Percentiles rank a stretch among this genome's conserved stretches.
phyloP scores from a whole-genome alignment of 805 yeast genomes.

The Pichia nakasei region DNA sequence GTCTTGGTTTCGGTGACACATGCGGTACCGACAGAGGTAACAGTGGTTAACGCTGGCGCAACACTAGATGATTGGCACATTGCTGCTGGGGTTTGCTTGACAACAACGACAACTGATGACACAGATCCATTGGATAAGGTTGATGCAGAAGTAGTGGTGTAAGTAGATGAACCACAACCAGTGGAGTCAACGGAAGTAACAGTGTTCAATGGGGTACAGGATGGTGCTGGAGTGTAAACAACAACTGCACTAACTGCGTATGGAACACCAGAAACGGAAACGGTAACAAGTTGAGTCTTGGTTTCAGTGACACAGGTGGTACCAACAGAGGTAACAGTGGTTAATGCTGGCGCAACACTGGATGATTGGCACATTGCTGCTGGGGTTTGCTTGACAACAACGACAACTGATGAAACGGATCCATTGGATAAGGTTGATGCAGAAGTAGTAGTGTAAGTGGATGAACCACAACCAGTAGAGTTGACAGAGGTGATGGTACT shows the following conservation, averaged over 20 bases:
- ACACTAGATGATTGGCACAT: background rate
- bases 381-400: background rate
- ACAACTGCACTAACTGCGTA: background rate
- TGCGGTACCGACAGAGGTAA: background rate
- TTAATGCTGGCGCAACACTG: background rate
- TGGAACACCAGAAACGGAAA: background rate
- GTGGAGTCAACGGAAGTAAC: background rate
- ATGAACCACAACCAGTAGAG: constrained; percentile 1
- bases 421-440: background rate
- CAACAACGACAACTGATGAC: background rate
- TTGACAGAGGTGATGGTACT: background rate
- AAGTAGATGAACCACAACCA: constrained; percentile 3
- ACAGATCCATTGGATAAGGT: background rate
- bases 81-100: too few species aligned
- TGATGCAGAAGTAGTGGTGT: background rate
- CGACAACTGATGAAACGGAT: background rate
- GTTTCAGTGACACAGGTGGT: background rate
- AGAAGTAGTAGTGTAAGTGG: background rate
- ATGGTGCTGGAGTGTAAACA: background rate
- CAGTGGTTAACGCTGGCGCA: background rate
- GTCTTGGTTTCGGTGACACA: background rate
- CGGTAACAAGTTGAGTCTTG: background rate
- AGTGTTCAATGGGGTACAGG: background rate
- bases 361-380: background rate
- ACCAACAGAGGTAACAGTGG: background rate